A percentile compares a stretch with the other conserved stretches of the same genome.
phyloP scores from a whole-genome alignment of 345 rosid species.

The Dipteronia sinensis region DNA sequence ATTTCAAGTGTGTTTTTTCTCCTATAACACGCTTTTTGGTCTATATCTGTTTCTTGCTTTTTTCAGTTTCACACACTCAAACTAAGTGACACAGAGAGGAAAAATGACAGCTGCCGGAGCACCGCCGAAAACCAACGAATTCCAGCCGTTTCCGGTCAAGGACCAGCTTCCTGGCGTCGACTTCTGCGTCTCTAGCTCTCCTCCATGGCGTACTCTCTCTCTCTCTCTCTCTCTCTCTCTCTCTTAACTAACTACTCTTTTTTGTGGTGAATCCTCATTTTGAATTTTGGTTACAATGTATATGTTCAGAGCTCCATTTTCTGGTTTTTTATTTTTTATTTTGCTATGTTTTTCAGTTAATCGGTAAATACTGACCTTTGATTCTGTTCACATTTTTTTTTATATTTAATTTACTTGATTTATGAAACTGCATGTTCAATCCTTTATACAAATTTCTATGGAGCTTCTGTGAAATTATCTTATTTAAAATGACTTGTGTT shows the following conservation, averaged over 20 bases:
- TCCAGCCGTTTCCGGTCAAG: constrained; percentile 73
- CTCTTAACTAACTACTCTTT: not conserved
- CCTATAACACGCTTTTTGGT: not conserved
- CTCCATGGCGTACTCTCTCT: constrained; percentile 65
- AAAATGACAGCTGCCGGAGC: constrained; percentile 36
- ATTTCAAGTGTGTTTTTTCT: not conserved
- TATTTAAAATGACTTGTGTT: not conserved
- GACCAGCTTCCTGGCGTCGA: constrained; percentile 92
- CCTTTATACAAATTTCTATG: too few species aligned
- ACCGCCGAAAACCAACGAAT: constrained; percentile 55
- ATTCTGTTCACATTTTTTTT: not conserved
- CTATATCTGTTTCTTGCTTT: not conserved
- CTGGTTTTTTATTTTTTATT: too few species aligned
- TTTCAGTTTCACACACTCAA: not conserved
- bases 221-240: not conserved
- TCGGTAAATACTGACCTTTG: too few species aligned
- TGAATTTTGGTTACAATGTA: not conserved
- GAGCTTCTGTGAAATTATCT: not conserved
- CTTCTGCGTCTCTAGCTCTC: constrained; percentile 71
- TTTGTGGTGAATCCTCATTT: not conserved
- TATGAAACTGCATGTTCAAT: too few species aligned
- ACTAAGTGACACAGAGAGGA: constrained; percentile 7
- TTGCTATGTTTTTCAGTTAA: too few species aligned
- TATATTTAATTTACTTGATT: not conserved
- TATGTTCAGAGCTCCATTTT: not conserved